Percentiles rank a stretch among this genome's conserved stretches.
phyloP scores from a whole-genome alignment of 208 protist genomes.

The Wallacemonas sp. region DNA sequence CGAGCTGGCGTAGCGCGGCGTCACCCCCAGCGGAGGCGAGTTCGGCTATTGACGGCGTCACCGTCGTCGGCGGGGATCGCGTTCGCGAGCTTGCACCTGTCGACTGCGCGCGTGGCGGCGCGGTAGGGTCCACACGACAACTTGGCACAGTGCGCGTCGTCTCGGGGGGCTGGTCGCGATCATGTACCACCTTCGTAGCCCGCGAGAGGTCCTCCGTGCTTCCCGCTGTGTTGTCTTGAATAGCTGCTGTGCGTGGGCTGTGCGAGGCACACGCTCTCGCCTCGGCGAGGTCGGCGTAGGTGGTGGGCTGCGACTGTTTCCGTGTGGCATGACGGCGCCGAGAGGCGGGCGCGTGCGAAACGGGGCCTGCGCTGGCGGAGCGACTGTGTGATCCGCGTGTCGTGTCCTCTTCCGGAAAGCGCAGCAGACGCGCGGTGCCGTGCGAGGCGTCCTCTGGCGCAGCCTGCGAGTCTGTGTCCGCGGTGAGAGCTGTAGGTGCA shows the following conservation, averaged over 20 bases:
- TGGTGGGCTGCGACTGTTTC: too few relatives aligned
- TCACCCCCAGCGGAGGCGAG: constrained; percentile 33
- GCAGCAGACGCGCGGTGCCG: neutral
- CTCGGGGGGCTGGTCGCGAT: neutral
- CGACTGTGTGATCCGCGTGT: constrained; percentile 1
- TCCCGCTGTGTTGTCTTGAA: neutral
- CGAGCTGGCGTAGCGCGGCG: constrained; percentile 41
- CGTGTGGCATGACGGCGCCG: neutral
- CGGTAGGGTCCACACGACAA: neutral
- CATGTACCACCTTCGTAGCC: neutral
- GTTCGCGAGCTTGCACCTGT: neutral
- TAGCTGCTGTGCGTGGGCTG: too few relatives aligned
- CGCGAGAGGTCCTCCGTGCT: neutral
- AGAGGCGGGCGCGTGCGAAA: neutral
- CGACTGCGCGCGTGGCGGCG: neutral
- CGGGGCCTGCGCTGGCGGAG: neutral
- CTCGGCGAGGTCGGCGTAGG: constrained; percentile 1
- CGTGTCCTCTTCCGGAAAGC: neutral
- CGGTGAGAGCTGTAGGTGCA: too few relatives aligned
- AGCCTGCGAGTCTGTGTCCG: neutral
- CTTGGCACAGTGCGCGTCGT: too few relatives aligned
- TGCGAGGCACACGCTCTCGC: too few relatives aligned
- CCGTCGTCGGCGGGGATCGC: neutral
- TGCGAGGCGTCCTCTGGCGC: neutral
- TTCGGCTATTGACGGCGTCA: constrained; percentile 19